phyloP scores from a whole-genome alignment of 768 basidiomycete species.

The Ephemerocybe angulata region DNA sequence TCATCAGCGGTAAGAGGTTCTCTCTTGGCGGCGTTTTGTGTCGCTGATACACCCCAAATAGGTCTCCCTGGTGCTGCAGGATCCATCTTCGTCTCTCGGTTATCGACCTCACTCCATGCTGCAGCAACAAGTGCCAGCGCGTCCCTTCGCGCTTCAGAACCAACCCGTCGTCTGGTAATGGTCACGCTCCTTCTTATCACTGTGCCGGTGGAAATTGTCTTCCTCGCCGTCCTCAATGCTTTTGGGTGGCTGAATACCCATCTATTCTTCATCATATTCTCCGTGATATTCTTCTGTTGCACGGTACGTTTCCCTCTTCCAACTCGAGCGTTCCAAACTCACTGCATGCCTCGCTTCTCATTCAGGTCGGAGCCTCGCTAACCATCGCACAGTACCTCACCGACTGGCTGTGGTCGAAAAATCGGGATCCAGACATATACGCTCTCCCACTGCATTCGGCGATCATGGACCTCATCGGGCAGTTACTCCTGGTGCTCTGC shows the following conservation, averaged over 20 bases:
- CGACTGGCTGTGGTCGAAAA: conserved; percentile 70
- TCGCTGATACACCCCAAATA: conserved; percentile 19
- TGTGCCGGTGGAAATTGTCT: conserved; percentile 75
- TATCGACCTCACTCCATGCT: conserved; percentile 85
- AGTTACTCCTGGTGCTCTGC: conserved; percentile 72
- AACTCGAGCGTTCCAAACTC: background rate
- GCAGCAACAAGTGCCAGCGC: conserved; percentile 38
- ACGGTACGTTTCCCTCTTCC: conserved; percentile 52
- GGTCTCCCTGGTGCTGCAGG: conserved; percentile 88
- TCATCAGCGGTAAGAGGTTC: conserved; percentile 68
- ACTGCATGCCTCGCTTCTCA: background rate
- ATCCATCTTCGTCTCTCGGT: conserved; percentile 84
- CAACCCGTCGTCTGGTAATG: conserved; percentile 54
- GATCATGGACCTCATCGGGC: conserved; percentile 80
- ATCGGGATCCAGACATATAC: conserved; percentile 87
- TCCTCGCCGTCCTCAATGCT: conserved; percentile 58
- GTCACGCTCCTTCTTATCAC: conserved; percentile 69
- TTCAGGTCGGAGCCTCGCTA: conserved; percentile 70
- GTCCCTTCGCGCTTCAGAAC: conserved; percentile 25
- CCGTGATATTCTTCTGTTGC: conserved; percentile 67
- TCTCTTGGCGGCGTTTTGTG: background rate
- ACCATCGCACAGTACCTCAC: conserved; percentile 64
- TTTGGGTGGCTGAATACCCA: conserved; percentile 80
- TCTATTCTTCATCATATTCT: conserved; percentile 62
- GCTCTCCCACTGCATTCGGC: conserved; percentile 92